phyloP scores from a whole-genome alignment of 768 basidiomycete genomes.

The Russula sp. region DNA sequence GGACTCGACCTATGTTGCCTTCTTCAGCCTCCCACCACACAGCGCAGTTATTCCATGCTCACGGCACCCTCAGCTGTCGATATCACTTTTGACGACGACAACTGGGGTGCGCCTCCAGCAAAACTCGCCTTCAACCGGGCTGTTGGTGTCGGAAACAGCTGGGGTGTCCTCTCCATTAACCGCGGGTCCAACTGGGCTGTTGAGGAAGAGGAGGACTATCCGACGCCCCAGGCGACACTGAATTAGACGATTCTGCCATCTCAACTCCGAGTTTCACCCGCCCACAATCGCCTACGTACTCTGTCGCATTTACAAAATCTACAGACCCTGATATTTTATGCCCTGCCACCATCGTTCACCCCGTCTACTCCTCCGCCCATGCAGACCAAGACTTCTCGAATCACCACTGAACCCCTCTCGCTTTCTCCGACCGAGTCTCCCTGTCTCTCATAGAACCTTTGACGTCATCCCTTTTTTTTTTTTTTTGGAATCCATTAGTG shows the following conservation, averaged over 20 bases:
- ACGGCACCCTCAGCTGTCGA: conserved; percentile 50
- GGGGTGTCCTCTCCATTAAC: conserved; percentile 81
- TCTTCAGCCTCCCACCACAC: conserved; percentile 1
- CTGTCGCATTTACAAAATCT: conserved; percentile 14
- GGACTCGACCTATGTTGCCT: neutral
- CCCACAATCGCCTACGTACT: conserved; percentile 20
- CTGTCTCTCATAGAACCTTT: no score
- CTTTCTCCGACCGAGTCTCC: no score
- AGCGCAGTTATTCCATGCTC: conserved; percentile 39
- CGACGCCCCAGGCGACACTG: conserved; percentile 13
- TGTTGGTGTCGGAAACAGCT: conserved; percentile 68
- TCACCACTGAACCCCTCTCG: no score
- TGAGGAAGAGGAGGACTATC: conserved; percentile 33
- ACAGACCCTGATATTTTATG: conserved; percentile 27
- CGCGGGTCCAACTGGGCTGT: conserved; percentile 70
- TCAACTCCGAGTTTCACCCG: conserved; percentile 5
- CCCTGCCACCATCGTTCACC: conserved; percentile 22
- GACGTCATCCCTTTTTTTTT: no score
- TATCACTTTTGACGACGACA: conserved; percentile 57
- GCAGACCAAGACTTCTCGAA: no score
- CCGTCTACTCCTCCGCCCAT: conserved; percentile 17
- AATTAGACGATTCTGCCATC: conserved; percentile 11
- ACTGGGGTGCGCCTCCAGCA: conserved; percentile 53
- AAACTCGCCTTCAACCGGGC: conserved; percentile 46
- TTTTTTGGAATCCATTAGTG: no score